Evolutionary conservation across 371 early-diverging fungal species (phyloP), one percentile per base, ranked within the genome.

Genomic region (Coemansia sp.): DNA sequence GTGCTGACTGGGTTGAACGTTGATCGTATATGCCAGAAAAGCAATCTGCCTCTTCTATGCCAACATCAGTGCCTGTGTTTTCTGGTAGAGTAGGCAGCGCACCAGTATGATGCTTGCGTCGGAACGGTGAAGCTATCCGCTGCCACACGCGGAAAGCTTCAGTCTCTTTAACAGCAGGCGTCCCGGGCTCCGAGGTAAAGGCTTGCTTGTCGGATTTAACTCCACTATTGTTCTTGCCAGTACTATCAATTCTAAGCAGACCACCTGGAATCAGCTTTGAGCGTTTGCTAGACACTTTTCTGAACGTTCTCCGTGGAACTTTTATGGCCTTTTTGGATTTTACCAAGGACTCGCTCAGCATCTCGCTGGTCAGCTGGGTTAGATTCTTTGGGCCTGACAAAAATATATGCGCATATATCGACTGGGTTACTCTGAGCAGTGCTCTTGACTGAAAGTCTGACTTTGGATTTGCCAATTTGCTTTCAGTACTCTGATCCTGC

Each of bases 321-420:
- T 48, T 33, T 50, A 44, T 26, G 47, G 5, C 7, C 42, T 47
- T 55, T 16, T 56, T 55, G 4, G 50, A 61, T 5, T 39, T 40
- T 30, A 48, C 30, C 3, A 55, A 28, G 4, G 62, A 48, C 33
- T 56, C 57, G 37, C 30, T 39, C 21, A 61, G 40, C 37, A 57
- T n/a, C 5, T 62, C 58, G 12, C 44, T 37, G 7, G 71, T 37
- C 30, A 62, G 14, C n/a, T 58, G 68, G 3, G 55, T 33, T 12
- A 71, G 71, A 12, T 67, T 67, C 16, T 28, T 61, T 0, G 51
- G 50, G 0, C 62, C 56, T 0, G 71, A 71, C 25, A 71, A 9
- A n/a, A 67, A 62, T 6, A 67, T 42, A n/a, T 33, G 52, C 3
- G 62, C 56, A 9, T 71, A 71, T 4, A 71, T 58, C 2, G 67